A percentile compares a stretch with the other conserved stretches of the same genome.
These are phyloP conservation scores for Sambucus nigra DNA, from an alignment of 129 eudicot genomes.

Conservation along the genomic window DNA sequence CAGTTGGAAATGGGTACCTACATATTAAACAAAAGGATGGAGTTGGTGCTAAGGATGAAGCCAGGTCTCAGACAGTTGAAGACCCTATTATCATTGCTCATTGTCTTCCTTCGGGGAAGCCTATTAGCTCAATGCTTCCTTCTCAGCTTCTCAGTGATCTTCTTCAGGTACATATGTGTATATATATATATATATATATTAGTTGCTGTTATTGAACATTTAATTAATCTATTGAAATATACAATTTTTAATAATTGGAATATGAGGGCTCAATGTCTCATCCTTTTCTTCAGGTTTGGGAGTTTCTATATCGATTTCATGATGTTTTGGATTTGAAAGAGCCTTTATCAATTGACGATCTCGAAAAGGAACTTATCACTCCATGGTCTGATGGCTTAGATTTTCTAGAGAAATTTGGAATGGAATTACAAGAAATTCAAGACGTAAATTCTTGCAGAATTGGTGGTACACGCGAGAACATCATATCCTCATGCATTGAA, in stretches of 20 bases:
- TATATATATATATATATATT: neutral
- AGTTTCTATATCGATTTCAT: conserved; percentile 34
- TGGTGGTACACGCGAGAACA: conserved; percentile 3
- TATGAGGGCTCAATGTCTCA: neutral
- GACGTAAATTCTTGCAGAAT: neutral
- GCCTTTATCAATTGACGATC: conserved; percentile 28
- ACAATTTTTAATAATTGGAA: neutral
- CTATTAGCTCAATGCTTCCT: conserved; percentile 32
- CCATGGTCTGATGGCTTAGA: conserved; percentile 17
- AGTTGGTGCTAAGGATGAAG: conserved; percentile 5
- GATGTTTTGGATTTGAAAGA: conserved; percentile 26
- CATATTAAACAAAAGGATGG: conserved; percentile 13
- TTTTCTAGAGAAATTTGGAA: neutral
- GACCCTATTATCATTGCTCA: conserved; percentile 11
- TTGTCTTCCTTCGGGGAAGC: conserved; percentile 33
- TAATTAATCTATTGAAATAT: neutral
- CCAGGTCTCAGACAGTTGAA: conserved; percentile 3
- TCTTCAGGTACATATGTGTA: conserved; percentile 43
- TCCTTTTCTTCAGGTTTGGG: conserved; percentile 33
- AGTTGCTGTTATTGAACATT: neutral
- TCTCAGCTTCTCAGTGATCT: conserved; percentile 30
- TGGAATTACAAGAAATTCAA: neutral
- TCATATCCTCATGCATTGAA: conserved; percentile 14
- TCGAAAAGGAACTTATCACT: conserved; percentile 41
- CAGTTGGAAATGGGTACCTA: conserved; percentile 21